phyloP scores from a whole-genome alignment of 208 protist species.

The Willaertia magna region DNA sequence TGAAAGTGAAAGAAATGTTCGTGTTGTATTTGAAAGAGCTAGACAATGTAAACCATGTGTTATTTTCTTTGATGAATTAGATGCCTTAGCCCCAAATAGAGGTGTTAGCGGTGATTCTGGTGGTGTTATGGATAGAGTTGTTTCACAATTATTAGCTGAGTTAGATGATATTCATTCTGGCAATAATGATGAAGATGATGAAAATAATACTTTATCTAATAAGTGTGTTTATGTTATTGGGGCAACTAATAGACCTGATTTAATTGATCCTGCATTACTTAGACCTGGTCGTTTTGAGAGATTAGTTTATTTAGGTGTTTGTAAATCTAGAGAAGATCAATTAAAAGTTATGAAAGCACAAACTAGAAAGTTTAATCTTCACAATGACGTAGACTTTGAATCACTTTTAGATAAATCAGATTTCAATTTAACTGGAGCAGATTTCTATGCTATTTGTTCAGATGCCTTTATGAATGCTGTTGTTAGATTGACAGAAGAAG shows the following conservation, averaged over 20 bases:
- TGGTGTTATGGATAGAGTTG: conserved; percentile 78
- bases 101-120: conserved; percentile 65
- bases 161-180: conserved; percentile 28
- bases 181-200: background rate
- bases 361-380: background rate
- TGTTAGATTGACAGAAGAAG: background rate
- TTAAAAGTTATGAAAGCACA: background rate
- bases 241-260: conserved; percentile 70
- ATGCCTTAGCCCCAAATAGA: conserved; percentile 60
- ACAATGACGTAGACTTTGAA: background rate
- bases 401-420: background rate
- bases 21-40: conserved; percentile 64
- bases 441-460: conserved; percentile 8
- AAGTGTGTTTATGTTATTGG: conserved; percentile 66
- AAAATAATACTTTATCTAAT: background rate
- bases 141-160: conserved; percentile 74
- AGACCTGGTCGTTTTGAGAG: conserved; percentile 72
- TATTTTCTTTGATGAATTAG: conserved; percentile 82
- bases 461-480: conserved; percentile 7
- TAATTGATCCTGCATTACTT: conserved; percentile 65
- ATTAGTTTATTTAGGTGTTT: conserved; percentile 59
- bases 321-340: conserved; percentile 27
- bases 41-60: conserved; percentile 70
- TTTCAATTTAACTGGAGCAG: background rate
- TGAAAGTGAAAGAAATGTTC: conserved; percentile 72